Evolutionary conservation across 129 eudicot species (phyloP).

Genomic region (Logfia minima): DNA sequence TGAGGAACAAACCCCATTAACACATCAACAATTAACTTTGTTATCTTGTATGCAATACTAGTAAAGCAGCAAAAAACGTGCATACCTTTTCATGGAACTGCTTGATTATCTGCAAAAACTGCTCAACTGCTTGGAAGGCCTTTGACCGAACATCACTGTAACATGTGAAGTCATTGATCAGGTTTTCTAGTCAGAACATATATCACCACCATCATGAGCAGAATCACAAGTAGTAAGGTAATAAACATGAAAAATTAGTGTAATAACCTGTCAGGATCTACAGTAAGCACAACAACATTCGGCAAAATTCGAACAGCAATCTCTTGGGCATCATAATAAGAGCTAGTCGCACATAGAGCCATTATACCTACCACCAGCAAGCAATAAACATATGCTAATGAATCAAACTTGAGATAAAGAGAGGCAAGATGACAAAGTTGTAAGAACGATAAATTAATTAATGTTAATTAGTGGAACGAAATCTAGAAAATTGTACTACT

Average conservation of each 20-base stretch:
- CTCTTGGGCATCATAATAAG: conserved; percentile 79
- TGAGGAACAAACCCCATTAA: conserved; percentile 16
- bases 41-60: not conserved
- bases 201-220: conserved; percentile 12
- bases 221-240: conserved; percentile 19
- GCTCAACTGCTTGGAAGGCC: conserved; percentile 88
- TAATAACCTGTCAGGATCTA: conserved; percentile 92
- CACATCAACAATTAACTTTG: conserved; percentile 7
- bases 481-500: not conserved
- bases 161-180: not conserved
- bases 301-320: conserved; percentile 86
- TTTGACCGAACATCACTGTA: conserved; percentile 87
- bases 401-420: conserved; percentile 1
- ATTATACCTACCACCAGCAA: conserved; percentile 60
- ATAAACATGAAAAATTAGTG: conserved; percentile 37
- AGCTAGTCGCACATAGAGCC: conserved; percentile 90
- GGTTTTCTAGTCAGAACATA: conserved; percentile 14
- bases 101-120: conserved; percentile 69
- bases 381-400: conserved; percentile 35
- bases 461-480: conserved; percentile 9
- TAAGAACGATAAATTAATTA: not conserved
- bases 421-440: conserved; percentile 6
- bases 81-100: conserved; percentile 71
- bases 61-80: conserved; percentile 9
- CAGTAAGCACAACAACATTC: conserved; percentile 75